These are phyloP conservation scores for Symbiodinium natans DNA, from an alignment of 73 alveolate genomes.

Conservation along the genomic window DNA sequence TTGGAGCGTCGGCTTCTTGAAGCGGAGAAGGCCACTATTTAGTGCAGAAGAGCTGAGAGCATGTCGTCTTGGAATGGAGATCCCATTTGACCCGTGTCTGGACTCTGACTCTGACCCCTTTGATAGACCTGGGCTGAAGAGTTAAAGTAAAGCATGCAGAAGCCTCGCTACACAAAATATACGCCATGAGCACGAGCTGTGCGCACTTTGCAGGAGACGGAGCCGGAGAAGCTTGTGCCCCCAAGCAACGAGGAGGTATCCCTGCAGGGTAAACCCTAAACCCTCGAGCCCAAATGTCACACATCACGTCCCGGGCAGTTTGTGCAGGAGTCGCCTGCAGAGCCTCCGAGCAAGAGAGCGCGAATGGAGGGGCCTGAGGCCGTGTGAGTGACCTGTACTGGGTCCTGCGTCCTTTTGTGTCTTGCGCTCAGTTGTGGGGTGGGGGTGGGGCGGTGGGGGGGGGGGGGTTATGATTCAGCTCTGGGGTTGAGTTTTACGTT, in stretches of 20 bases:
- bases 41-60: not conserved
- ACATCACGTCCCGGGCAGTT: not conserved
- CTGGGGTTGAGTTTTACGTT: too few relatives aligned
- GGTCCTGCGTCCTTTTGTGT: not conserved
- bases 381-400: not conserved
- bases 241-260: not conserved
- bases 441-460: too few relatives aligned
- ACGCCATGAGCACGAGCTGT: too few relatives aligned
- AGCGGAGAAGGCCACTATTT: not conserved
- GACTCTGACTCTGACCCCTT: too few relatives aligned
- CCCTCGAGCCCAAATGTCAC: not conserved
- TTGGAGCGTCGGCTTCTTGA: conserved; percentile 46
- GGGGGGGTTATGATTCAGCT: too few relatives aligned
- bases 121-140: too few relatives aligned
- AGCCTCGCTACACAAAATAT: too few relatives aligned
- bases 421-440: not conserved
- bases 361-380: conserved; percentile 6
- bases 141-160: too few relatives aligned
- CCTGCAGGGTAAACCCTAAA: not conserved
- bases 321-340: not conserved
- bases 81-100: not conserved
- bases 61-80: not conserved
- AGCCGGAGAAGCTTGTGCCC: not conserved
- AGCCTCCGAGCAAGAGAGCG: conserved; percentile 3
- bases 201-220: not conserved